These are phyloP conservation scores for Hymenochaete sp. DNA, from an alignment of 1,284 basidiomycete genomes.

Conservation along the genomic window DNA sequence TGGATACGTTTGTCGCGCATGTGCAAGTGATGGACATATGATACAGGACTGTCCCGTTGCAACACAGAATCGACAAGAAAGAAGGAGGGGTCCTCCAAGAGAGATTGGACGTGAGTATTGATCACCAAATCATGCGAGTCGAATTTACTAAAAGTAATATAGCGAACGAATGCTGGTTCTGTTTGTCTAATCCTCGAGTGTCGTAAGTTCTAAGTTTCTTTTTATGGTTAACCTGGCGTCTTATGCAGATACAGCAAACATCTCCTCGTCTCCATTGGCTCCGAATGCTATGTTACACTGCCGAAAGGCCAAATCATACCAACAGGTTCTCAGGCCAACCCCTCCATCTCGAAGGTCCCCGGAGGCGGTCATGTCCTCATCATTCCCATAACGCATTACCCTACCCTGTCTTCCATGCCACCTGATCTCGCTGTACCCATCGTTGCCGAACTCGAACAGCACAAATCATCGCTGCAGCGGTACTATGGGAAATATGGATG, in stretches of 20 bases:
- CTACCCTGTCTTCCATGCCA: conserved; percentile 56
- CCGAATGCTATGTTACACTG: conserved; percentile 86
- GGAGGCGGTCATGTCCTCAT: conserved; percentile 92
- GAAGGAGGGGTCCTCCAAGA: conserved; percentile 51
- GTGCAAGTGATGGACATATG: conserved; percentile 75
- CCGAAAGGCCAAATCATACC: conserved; percentile 90
- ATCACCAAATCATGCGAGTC: conserved; percentile 5
- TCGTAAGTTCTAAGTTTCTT: conserved; percentile 42
- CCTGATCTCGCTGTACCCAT: conserved; percentile 68
- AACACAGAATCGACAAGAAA: conserved; percentile 36
- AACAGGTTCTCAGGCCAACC: conserved; percentile 48
- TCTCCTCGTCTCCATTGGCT: conserved; percentile 86
- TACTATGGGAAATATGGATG: conserved; percentile 67
- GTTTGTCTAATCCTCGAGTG: conserved; percentile 83
- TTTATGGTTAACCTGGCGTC: not conserved
- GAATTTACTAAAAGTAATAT: conserved; percentile 13
- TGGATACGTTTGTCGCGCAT: conserved; percentile 83
- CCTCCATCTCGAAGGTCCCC: conserved; percentile 50
- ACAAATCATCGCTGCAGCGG: conserved; percentile 60
- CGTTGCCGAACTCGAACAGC: conserved; percentile 71
- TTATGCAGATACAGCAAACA: conserved; percentile 60
- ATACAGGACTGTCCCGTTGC: conserved; percentile 80
- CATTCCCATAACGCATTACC: conserved; percentile 70
- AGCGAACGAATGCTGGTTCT: conserved; percentile 95
- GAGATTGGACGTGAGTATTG: conserved; percentile 65